These are phyloP conservation scores for Rosa multiflora DNA, from an alignment of 306 rosid species.

Conservation along the genomic window DNA sequence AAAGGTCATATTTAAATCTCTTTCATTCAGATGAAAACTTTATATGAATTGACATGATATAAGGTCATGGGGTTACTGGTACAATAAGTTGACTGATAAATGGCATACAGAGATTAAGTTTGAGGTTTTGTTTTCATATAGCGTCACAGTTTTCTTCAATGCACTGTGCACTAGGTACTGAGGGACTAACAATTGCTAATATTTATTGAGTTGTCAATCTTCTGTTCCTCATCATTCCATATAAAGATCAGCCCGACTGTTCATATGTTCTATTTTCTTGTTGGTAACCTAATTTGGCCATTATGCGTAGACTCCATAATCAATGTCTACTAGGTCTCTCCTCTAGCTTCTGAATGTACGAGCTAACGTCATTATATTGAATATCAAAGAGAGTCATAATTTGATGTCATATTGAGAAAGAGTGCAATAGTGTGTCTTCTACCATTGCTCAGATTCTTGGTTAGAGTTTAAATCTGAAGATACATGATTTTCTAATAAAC, in stretches of 20 bases:
- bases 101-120: not conserved
- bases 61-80: not conserved
- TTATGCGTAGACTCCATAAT: not conserved
- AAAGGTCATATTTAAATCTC: constrained; percentile 52
- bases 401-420: not conserved
- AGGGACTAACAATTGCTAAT: not conserved
- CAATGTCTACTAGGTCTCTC: not conserved
- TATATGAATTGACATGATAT: constrained; percentile 19
- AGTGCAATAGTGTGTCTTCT: not conserved
- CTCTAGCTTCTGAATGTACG: not conserved
- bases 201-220: not conserved
- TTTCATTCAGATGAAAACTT: constrained; percentile 1
- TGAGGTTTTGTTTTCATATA: not conserved
- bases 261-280: not conserved
- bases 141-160: not conserved
- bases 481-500: not conserved
- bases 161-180: not conserved
- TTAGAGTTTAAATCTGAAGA: not conserved
- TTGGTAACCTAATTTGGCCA: not conserved
- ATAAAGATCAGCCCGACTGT: not conserved
- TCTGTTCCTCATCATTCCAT: not conserved
- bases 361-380: not conserved
- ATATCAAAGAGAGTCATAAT: not conserved
- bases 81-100: not conserved
- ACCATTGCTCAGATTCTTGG: not conserved